These are phyloP conservation scores for Furcasterigmium furcatum DNA, from an alignment of 2,329 filamentous ascomycete genomes.

Conservation along the genomic window DNA sequence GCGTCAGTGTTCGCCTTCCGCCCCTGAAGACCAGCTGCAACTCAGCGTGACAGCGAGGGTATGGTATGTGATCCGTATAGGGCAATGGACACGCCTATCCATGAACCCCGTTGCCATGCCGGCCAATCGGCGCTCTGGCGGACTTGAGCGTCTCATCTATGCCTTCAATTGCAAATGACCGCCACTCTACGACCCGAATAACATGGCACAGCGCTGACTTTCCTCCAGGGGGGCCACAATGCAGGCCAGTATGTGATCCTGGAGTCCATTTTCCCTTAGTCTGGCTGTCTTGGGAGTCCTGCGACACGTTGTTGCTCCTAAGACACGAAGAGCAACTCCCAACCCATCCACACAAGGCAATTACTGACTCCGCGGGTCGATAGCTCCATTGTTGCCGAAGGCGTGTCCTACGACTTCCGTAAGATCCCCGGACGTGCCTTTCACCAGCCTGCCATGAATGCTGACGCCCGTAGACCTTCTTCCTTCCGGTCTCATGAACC, in stretches of 20 bases:
- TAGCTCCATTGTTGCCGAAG: not conserved
- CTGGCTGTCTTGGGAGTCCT: not conserved
- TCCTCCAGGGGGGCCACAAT: slow-evolving; percentile 7
- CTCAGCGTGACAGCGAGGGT: not conserved
- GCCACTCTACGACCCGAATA: not conserved
- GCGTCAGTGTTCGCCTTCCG: too few species aligned
- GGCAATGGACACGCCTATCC: not conserved
- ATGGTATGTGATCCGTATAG: not conserved
- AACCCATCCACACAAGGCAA: not conserved
- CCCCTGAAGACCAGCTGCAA: not conserved
- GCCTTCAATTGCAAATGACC: not conserved
- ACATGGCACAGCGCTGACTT: not conserved
- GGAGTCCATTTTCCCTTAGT: not conserved
- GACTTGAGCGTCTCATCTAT: not conserved
- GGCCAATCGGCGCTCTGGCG: not conserved
- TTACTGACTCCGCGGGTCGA: not conserved
- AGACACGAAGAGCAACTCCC: not conserved
- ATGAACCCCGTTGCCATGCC: not conserved
- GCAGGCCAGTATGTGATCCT: slow-evolving; percentile 6
- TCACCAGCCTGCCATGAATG: too few species aligned
- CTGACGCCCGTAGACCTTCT: not conserved
- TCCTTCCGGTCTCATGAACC: slow-evolving; percentile 2
- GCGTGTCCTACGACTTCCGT: not conserved
- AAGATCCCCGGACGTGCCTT: not conserved
- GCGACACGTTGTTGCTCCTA: not conserved